Conservation (phyloP, 345 rosid genomes). For the Triadica sebifera region DNA sequence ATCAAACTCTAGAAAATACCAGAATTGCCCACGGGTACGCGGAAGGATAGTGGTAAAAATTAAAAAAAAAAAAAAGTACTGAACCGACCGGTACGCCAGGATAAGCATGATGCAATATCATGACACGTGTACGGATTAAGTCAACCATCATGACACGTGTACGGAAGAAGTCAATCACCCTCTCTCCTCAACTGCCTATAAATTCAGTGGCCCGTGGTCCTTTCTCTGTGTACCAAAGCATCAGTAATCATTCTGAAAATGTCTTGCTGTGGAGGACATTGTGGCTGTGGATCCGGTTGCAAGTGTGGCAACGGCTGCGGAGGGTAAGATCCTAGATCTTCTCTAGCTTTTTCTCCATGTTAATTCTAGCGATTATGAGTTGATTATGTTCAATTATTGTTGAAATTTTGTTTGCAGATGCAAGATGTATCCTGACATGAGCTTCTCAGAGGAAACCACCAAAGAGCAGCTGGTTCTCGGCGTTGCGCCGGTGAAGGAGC, state of each 20-base stretch:
- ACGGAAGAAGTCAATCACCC: conserved; percentile 26
- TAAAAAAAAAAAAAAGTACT: neutral
- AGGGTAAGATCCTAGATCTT: conserved; percentile 10
- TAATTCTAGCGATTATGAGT: no score
- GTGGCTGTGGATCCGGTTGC: conserved; percentile 27
- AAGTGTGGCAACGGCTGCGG: conserved; percentile 23
- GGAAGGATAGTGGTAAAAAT: conserved; percentile 4
- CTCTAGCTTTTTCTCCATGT: no score
- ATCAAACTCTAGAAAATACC: neutral
- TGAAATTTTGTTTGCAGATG: conserved; percentile 39
- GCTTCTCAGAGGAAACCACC: conserved; percentile 46
- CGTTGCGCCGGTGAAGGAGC: conserved; percentile 44
- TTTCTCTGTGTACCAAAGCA: no score
- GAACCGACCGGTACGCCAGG: neutral
- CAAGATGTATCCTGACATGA: conserved; percentile 74
- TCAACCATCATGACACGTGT: conserved; percentile 40
- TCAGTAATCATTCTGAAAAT: neutral
- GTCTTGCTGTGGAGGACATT: conserved; percentile 34
- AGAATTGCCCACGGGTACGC: conserved; percentile 18
- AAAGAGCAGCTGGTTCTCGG: conserved; percentile 56
- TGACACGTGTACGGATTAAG: conserved; percentile 53
- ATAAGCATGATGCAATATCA: conserved; percentile 26
- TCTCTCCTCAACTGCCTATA: conserved; percentile 36
- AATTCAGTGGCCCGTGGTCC: conserved; percentile 1
- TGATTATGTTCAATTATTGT: neutral